Evolutionary conservation across 352 stramenopile genomes (phyloP).

Genomic region (Globisporangium ultimum): DNA sequence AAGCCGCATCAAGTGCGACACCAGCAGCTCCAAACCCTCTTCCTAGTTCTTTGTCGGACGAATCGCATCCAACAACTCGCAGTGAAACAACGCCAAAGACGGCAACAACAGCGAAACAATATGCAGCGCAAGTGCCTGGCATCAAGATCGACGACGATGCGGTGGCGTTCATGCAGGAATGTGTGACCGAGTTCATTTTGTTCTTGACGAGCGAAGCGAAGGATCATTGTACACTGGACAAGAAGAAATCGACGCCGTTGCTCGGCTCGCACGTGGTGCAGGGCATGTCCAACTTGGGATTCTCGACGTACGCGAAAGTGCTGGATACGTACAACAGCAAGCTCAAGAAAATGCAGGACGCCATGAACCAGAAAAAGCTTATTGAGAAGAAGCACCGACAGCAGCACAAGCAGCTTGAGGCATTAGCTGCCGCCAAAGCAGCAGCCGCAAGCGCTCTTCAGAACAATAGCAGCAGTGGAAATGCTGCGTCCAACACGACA

Average conservation of each 20-base stretch:
- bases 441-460: background rate
- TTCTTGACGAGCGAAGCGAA: constrained; percentile 79
- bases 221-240: constrained; percentile 62
- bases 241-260: constrained; percentile 62
- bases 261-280: constrained; percentile 58
- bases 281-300: constrained; percentile 66
- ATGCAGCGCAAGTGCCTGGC: constrained; percentile 12
- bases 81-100: background rate
- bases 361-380: constrained; percentile 53
- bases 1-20: background rate
- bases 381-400: constrained; percentile 23
- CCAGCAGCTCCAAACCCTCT: background rate
- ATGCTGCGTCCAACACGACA: background rate
- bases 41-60: background rate
- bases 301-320: constrained; percentile 61
- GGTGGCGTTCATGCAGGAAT: constrained; percentile 80
- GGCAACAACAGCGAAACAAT: constrained; percentile 1
- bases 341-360: constrained; percentile 60
- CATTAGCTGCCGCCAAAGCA: constrained; percentile 18
- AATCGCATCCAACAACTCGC: too few species aligned
- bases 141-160: constrained; percentile 82
- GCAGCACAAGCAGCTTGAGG: constrained; percentile 21
- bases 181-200: constrained; percentile 79
- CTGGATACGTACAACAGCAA: constrained; percentile 66
- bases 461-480: background rate